Evolutionary conservation across 208 protist species (phyloP).

Genomic region (Crithidia fasciculata): DNA sequence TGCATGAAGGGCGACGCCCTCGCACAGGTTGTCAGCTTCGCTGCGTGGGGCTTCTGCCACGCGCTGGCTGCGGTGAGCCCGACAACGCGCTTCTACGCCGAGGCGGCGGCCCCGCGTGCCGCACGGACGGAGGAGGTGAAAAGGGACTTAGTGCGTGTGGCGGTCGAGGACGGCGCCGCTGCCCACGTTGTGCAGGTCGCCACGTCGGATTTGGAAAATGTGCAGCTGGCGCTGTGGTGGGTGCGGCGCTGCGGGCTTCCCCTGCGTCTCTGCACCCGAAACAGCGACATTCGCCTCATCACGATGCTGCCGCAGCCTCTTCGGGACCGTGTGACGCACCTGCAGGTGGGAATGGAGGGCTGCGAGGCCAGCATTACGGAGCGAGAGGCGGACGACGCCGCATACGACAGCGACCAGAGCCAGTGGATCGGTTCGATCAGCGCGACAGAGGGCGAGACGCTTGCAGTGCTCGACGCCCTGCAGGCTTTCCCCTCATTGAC

Average conservation of each 20-base stretch:
- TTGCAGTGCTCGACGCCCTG: slow-evolving; percentile 1
- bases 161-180: neutral
- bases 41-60: neutral
- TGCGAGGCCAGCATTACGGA: neutral
- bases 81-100: slow-evolving; percentile 1
- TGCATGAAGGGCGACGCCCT: neutral
- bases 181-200: neutral
- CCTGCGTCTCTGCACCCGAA: slow-evolving; percentile 2
- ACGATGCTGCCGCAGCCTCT: neutral
- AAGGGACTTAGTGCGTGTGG: neutral
- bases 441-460: neutral
- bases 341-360: neutral
- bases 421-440: neutral
- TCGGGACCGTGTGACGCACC: neutral
- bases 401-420: neutral
- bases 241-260: slow-evolving; percentile 3
- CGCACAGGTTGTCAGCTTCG: slow-evolving; percentile 4
- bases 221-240: slow-evolving; percentile 2
- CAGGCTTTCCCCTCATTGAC: slow-evolving; percentile 4
- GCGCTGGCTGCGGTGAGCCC: slow-evolving; percentile 6
- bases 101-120: neutral
- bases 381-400: neutral
- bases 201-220: neutral
- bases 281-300: slow-evolving; percentile 6
- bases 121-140: neutral